Conservation (phyloP, 805 yeast species). For the Yarrowia sp. region DNA sequence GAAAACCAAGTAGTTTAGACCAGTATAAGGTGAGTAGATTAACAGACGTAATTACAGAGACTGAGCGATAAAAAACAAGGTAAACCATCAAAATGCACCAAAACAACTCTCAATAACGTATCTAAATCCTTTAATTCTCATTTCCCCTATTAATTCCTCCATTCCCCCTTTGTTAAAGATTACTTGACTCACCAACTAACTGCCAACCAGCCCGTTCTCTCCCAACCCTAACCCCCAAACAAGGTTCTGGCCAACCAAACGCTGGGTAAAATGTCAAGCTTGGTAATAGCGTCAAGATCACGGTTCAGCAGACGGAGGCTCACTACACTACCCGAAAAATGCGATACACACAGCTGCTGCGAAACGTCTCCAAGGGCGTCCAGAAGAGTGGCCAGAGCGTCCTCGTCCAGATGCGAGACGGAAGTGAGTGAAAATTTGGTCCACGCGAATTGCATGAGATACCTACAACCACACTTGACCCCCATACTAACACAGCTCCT, state of each 20-base stretch:
- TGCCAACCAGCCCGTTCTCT: background rate
- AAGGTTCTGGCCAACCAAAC: constrained; percentile 39
- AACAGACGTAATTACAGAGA: too few relatives aligned
- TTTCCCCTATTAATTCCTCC: too few relatives aligned
- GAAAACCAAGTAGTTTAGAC: background rate
- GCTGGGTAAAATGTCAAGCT: constrained; percentile 27
- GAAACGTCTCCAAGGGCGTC: constrained; percentile 38
- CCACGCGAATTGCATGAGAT: too few relatives aligned
- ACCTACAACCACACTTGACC: background rate
- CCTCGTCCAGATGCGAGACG: constrained; percentile 38
- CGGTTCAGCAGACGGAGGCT: constrained; percentile 26
- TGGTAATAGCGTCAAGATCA: constrained; percentile 34
- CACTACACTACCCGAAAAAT: constrained; percentile 9
- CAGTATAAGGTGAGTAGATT: too few relatives aligned
- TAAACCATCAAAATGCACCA: too few relatives aligned
- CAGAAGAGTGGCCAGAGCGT: constrained; percentile 40
- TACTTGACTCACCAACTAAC: background rate
- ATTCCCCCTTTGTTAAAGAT: background rate
- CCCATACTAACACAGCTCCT: constrained; percentile 53
- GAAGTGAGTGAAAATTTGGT: constrained; percentile 25
- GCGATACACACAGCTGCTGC: constrained; percentile 39
- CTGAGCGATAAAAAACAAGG: too few relatives aligned
- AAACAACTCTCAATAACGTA: too few relatives aligned
- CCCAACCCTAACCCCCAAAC: constrained; percentile 32
- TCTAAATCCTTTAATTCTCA: too few relatives aligned